These are phyloP conservation scores for Venturia asperata DNA, from an alignment of 2,329 filamentous ascomycete genomes.

Conservation along the genomic window DNA sequence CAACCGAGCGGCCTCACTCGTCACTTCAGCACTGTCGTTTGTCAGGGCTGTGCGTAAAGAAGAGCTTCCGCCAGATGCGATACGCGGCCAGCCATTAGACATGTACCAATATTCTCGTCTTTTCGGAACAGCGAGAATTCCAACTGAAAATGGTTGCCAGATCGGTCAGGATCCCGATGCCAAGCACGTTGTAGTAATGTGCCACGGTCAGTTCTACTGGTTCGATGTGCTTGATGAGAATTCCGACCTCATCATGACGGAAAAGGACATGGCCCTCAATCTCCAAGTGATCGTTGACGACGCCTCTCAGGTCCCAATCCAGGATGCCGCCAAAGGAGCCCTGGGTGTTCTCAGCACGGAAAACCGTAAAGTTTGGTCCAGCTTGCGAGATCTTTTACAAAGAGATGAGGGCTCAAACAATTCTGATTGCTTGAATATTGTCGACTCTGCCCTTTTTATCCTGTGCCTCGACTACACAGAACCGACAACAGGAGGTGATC, in stretches of 20 bases:
- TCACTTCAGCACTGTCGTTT: slow-evolving; percentile 84
- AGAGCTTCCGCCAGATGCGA: slow-evolving; percentile 80
- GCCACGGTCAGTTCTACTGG: slow-evolving; percentile 96
- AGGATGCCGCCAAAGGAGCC: slow-evolving; percentile 91
- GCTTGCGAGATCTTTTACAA: slow-evolving; percentile 78
- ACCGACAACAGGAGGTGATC: slow-evolving; percentile 66
- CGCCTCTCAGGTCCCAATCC: slow-evolving; percentile 79
- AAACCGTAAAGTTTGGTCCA: slow-evolving; percentile 93
- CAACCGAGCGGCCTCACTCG: slow-evolving; percentile 84
- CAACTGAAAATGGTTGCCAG: slow-evolving; percentile 88
- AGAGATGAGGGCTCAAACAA: slow-evolving; percentile 87
- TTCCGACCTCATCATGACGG: slow-evolving; percentile 92
- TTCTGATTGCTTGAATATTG: slow-evolving; percentile 87
- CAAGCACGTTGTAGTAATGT: slow-evolving; percentile 88
- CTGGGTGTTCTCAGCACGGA: slow-evolving; percentile 91
- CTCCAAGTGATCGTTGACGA: slow-evolving; percentile 89
- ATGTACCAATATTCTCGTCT: slow-evolving; percentile 98
- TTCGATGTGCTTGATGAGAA: slow-evolving; percentile 96
- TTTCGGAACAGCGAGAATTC: slow-evolving; percentile 90
- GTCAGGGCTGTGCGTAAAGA: slow-evolving; percentile 88
- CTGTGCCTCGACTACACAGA: slow-evolving; percentile 91
- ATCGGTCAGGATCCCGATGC: slow-evolving; percentile 92
- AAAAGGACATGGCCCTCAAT: slow-evolving; percentile 87
- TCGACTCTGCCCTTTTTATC: slow-evolving; percentile 88
- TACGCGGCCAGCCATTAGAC: slow-evolving; percentile 78